Conservation (phyloP, 192 early-diverging fungal genomes). For the Mortierella alpina region DNA sequence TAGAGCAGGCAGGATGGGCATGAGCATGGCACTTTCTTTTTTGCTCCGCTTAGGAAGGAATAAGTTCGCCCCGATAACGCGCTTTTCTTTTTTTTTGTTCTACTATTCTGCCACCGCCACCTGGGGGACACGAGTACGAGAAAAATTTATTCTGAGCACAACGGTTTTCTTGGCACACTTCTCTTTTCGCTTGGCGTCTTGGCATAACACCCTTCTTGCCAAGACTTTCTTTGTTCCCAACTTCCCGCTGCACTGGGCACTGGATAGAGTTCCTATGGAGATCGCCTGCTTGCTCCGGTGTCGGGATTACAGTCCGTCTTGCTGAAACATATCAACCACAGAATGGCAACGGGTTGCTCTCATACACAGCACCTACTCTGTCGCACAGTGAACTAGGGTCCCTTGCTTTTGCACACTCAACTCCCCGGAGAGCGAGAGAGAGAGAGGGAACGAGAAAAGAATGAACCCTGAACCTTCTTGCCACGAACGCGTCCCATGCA, state of each 20-base stretch:
- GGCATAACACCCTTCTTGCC: background rate
- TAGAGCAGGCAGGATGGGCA: background rate
- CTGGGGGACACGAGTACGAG: background rate
- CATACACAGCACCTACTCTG: too few species aligned
- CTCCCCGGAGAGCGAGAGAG: background rate
- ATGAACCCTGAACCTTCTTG: background rate
- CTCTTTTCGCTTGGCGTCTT: background rate
- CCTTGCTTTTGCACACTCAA: background rate
- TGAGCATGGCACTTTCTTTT: background rate
- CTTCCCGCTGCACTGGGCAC: background rate
- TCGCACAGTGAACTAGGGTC: too few species aligned
- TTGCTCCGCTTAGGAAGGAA: constrained; percentile 1
- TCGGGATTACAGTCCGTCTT: too few species aligned
- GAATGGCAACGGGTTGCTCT: too few species aligned
- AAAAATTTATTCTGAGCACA: constrained; percentile 1
- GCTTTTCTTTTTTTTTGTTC: background rate
- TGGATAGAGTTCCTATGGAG: too few species aligned
- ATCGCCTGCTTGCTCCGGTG: too few species aligned
- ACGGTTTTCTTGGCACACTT: constrained; percentile 7
- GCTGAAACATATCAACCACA: too few species aligned
- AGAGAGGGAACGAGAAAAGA: constrained; percentile 4
- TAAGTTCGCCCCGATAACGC: constrained; percentile 9
- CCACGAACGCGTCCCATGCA: background rate
- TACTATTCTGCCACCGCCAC: too few species aligned
- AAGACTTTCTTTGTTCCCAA: background rate